A percentile compares a stretch with the other conserved stretches of the same genome.
These are phyloP conservation scores for Globisporangium orthogonon DNA, from an alignment of 352 stramenopile species.

Conservation along the genomic window DNA sequence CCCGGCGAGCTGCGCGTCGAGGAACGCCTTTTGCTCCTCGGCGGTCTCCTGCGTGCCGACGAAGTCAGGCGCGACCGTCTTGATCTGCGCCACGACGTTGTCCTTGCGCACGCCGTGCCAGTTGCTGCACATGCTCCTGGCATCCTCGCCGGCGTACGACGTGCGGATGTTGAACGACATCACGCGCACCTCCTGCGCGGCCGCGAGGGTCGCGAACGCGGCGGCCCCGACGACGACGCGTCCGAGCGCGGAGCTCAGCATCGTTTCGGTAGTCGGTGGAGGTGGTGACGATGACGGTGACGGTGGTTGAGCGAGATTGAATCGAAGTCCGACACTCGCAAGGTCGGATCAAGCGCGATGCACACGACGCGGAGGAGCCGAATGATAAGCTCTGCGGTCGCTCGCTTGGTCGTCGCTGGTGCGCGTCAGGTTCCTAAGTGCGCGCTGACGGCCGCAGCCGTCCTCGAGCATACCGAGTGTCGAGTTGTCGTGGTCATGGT, in stretches of 20 bases:
- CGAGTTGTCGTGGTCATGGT: no score
- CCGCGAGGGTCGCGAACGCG: neutral
- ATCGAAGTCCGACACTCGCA: no score
- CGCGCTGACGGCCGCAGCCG: no score
- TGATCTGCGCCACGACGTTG: slow-evolving; percentile 55
- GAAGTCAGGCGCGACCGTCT: slow-evolving; percentile 50
- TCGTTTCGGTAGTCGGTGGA: neutral
- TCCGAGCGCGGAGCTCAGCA: neutral
- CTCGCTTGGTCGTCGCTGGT: no score
- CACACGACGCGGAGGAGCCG: no score
- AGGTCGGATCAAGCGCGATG: no score
- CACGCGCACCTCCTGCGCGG: slow-evolving; percentile 28
- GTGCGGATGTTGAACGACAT: slow-evolving; percentile 84
- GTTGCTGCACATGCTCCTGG: slow-evolving; percentile 35
- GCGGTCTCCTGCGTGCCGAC: slow-evolving; percentile 77
- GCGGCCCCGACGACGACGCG: slow-evolving; percentile 1
- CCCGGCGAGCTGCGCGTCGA: slow-evolving; percentile 44
- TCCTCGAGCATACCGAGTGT: no score
- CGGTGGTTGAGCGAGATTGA: no score
- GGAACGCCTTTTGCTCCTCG: slow-evolving; percentile 56
- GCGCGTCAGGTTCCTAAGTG: no score
- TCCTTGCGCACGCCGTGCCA: slow-evolving; percentile 61
- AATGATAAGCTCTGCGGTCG: no score
- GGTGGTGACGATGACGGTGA: no score
- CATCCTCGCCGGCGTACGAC: slow-evolving; percentile 40